These are phyloP conservation scores for Cyclotella atomus DNA, from an alignment of 108 stramenopile genomes.

Conservation along the genomic window DNA sequence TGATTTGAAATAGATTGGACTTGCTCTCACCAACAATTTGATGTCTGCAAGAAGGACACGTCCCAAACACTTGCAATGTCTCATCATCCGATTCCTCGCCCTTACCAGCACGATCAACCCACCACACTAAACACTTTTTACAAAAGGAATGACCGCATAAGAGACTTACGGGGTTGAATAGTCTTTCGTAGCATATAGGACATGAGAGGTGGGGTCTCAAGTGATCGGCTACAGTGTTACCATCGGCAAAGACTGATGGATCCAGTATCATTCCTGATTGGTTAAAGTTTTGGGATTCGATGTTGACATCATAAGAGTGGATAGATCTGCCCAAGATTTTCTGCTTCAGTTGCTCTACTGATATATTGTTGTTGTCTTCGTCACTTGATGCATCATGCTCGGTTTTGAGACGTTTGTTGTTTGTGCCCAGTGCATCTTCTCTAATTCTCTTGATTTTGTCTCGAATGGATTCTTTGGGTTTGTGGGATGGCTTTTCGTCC, in stretches of 20 bases:
- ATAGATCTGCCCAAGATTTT: constrained; percentile 38
- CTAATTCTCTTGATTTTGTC: not conserved
- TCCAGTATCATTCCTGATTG: constrained; percentile 3
- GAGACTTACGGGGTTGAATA: constrained; percentile 65
- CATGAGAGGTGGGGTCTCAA: constrained; percentile 57
- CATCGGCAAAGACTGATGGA: constrained; percentile 21
- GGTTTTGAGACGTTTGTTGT: not conserved
- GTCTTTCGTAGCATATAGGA: constrained; percentile 65
- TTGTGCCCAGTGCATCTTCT: not conserved
- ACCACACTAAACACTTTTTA: constrained; percentile 65
- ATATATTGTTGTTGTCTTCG: constrained; percentile 33
- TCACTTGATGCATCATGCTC: constrained; percentile 6
- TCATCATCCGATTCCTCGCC: not conserved
- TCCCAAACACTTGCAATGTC: constrained; percentile 16
- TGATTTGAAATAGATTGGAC: constrained; percentile 28
- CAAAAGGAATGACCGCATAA: constrained; percentile 81
- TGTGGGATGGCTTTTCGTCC: constrained; percentile 6
- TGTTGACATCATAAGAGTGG: constrained; percentile 18
- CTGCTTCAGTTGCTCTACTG: constrained; percentile 43
- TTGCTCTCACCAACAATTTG: not conserved
- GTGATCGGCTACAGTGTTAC: constrained; percentile 19
- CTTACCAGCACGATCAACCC: constrained; percentile 34
- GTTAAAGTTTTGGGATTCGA: not conserved
- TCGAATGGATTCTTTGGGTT: constrained; percentile 5
- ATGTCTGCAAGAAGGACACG: constrained; percentile 61